Conservation (phyloP, 2,329 filamentous ascomycete genomes). For the Basipetospora sp. region DNA sequence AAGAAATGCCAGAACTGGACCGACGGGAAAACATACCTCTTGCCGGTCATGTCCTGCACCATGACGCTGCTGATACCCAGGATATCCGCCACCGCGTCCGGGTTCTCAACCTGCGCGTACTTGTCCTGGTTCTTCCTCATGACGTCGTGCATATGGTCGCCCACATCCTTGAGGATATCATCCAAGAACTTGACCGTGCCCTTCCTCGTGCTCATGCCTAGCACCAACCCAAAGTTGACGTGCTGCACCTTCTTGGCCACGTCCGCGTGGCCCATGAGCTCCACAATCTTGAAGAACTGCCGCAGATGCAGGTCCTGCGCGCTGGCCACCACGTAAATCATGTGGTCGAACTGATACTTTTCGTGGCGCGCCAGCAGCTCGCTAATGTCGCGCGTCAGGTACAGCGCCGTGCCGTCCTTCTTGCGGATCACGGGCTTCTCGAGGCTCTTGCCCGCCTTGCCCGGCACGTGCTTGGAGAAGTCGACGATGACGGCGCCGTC, state of each 20-base stretch:
- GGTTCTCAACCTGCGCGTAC: slow-evolving; percentile 78
- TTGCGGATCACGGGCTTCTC: slow-evolving; percentile 59
- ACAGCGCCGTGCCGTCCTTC: slow-evolving; percentile 60
- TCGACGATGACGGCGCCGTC: slow-evolving; percentile 61
- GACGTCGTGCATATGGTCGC: slow-evolving; percentile 93
- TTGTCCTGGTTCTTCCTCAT: slow-evolving; percentile 86
- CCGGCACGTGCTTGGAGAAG: slow-evolving; percentile 51
- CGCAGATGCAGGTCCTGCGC: slow-evolving; percentile 59
- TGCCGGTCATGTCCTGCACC: slow-evolving; percentile 96
- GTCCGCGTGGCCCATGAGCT: slow-evolving; percentile 54
- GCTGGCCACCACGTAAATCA: slow-evolving; percentile 65
- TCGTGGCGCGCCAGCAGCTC: slow-evolving; percentile 53
- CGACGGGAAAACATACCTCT: slow-evolving; percentile 28
- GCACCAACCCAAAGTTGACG: slow-evolving; percentile 60
- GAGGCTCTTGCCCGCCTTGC: slow-evolving; percentile 53
- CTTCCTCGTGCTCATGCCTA: slow-evolving; percentile 56
- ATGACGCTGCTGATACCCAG: slow-evolving; percentile 90
- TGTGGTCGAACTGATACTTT: slow-evolving; percentile 56
- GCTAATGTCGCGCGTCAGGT: slow-evolving; percentile 65
- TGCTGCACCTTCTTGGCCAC: slow-evolving; percentile 55
- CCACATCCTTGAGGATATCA: slow-evolving; percentile 63
- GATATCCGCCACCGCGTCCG: slow-evolving; percentile 66
- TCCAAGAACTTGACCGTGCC: slow-evolving; percentile 62
- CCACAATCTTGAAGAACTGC: slow-evolving; percentile 63
- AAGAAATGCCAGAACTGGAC: neutral